phyloP scores from a whole-genome alignment of 345 rosid genomes.

The Melaleuca alternifolia region DNA sequence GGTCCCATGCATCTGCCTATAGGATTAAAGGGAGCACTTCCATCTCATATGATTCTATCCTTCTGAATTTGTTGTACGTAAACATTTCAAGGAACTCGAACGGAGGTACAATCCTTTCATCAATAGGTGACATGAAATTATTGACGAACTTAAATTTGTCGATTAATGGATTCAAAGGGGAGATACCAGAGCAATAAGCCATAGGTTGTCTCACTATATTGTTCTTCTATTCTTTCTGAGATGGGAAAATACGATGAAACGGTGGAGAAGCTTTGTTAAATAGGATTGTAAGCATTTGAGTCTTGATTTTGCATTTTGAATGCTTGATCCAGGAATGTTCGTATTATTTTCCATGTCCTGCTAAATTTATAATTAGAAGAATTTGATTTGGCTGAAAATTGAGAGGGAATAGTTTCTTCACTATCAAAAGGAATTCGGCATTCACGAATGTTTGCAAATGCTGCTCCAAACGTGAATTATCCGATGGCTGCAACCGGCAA shows the following conservation, averaged over 20 bases:
- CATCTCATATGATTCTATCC: background rate
- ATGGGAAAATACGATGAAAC: no score
- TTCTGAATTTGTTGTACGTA: background rate
- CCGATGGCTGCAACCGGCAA: slow-evolving; percentile 82
- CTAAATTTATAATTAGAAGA: background rate
- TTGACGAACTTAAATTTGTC: background rate
- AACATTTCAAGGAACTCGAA: background rate
- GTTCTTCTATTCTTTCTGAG: background rate
- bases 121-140: background rate
- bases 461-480: slow-evolving; percentile 45
- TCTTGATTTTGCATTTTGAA: background rate
- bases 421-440: background rate
- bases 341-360: background rate
- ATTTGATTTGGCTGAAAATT: background rate
- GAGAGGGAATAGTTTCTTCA: background rate
- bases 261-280: background rate
- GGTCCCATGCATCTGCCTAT: slow-evolving; percentile 1
- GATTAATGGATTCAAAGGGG: background rate
- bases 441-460: slow-evolving; percentile 22
- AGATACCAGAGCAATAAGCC: background rate
- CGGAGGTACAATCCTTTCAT: background rate
- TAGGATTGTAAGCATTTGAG: background rate
- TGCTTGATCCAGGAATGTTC: background rate
- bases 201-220: background rate
- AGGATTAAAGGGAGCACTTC: background rate